phyloP scores from a whole-genome alignment of 1,284 basidiomycete species.

The Leccinum solheimii region DNA sequence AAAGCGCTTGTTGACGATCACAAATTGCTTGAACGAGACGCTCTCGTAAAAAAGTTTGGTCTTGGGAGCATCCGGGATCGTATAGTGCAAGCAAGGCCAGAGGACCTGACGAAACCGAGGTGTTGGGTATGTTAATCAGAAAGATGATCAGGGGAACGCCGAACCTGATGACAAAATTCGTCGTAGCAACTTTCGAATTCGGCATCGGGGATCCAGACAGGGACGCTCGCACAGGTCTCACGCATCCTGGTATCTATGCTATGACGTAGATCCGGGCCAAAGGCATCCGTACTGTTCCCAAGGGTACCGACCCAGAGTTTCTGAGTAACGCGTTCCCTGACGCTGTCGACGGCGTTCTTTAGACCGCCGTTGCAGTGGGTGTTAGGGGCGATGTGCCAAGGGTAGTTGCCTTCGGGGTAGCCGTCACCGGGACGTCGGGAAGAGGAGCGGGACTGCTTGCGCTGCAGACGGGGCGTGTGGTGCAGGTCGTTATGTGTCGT shows the following conservation, averaged over 20 bases:
- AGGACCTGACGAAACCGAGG: slow-evolving; percentile 56
- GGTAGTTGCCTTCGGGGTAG: slow-evolving; percentile 24
- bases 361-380: slow-evolving; percentile 78
- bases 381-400: slow-evolving; percentile 66
- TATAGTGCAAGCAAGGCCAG: slow-evolving; percentile 88
- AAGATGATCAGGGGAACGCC: slow-evolving; percentile 5
- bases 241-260: slow-evolving; percentile 64
- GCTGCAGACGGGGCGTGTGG: slow-evolving; percentile 39
- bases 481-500: slow-evolving; percentile 41
- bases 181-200: slow-evolving; percentile 82
- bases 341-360: slow-evolving; percentile 74
- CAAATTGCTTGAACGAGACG: slow-evolving; percentile 75
- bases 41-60: slow-evolving; percentile 82
- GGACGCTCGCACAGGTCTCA: slow-evolving; percentile 56
- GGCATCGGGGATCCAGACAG: slow-evolving; percentile 80
- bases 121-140: not conserved
- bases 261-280: slow-evolving; percentile 54
- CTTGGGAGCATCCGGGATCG: slow-evolving; percentile 82
- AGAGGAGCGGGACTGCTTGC: slow-evolving; percentile 52
- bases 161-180: slow-evolving; percentile 82
- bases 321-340: slow-evolving; percentile 49
- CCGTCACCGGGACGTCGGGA: slow-evolving; percentile 38
- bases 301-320: slow-evolving; percentile 84
- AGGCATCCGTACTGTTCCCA: slow-evolving; percentile 65
- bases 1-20: slow-evolving; percentile 81